Conservation (phyloP, 2,329 filamentous ascomycete genomes). For the Xylariaceae sp. region DNA sequence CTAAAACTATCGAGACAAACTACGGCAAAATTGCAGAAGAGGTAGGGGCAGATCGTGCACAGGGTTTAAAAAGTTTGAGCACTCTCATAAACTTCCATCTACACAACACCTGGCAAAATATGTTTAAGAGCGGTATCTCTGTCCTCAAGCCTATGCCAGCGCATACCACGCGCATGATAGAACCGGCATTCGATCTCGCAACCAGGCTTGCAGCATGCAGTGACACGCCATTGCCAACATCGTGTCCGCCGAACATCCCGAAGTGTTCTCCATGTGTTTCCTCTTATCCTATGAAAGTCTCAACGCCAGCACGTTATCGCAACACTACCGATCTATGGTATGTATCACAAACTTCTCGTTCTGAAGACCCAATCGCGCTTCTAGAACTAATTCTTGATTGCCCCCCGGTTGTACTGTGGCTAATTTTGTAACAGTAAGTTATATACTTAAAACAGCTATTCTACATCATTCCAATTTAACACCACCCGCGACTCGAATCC, state of each 20-base stretch:
- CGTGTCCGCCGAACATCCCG: conserved; percentile 80
- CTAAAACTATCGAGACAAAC: conserved; percentile 60
- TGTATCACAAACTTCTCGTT: background rate
- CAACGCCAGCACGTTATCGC: conserved; percentile 67
- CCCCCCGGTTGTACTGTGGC: background rate
- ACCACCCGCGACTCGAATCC: no score
- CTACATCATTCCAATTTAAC: background rate
- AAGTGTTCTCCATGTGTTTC: conserved; percentile 75
- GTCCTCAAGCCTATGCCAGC: conserved; percentile 79
- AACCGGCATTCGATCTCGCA: conserved; percentile 72
- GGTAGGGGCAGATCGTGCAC: conserved; percentile 57
- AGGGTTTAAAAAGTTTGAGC: conserved; percentile 68
- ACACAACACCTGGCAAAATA: conserved; percentile 81
- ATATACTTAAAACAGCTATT: no score
- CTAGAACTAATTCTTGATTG: background rate
- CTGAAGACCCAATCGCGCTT: background rate
- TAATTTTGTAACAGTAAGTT: background rate
- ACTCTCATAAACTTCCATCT: conserved; percentile 82
- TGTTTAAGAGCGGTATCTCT: conserved; percentile 74
- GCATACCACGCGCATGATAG: conserved; percentile 73
- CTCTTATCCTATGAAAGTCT: conserved; percentile 65
- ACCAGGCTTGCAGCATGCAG: conserved; percentile 76
- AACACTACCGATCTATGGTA: conserved; percentile 71
- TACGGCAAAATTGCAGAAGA: conserved; percentile 71
- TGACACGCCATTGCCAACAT: conserved; percentile 69